These are phyloP conservation scores for Cryomyces antarcticus DNA, from an alignment of 495 filamentous ascomycete genomes.

Conservation along the genomic window DNA sequence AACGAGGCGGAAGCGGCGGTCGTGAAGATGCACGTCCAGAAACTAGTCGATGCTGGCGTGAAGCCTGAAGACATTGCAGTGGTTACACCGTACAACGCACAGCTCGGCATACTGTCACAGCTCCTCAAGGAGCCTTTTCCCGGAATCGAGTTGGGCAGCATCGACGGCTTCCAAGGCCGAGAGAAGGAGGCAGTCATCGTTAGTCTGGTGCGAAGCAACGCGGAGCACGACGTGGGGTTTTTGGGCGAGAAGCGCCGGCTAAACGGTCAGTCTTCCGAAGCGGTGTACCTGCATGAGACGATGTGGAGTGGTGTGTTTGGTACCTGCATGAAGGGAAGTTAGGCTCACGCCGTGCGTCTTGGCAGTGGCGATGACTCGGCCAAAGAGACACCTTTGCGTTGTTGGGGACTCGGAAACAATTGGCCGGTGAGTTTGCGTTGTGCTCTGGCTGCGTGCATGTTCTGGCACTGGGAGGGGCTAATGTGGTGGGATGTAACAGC, in stretches of 20 bases:
- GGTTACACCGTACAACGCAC: constrained; percentile 90
- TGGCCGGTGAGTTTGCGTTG: constrained; percentile 37
- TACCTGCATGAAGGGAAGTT: not conserved
- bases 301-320: constrained; percentile 1
- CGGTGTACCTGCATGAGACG: constrained; percentile 1
- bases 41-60: constrained; percentile 60
- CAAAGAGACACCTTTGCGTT: constrained; percentile 73
- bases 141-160: constrained; percentile 76
- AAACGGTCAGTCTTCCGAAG: constrained; percentile 43
- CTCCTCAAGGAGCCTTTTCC: constrained; percentile 58
- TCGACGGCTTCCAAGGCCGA: constrained; percentile 91
- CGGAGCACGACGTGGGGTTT: constrained; percentile 75
- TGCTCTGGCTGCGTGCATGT: not conserved
- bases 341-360: not conserved
- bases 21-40: constrained; percentile 51
- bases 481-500: too few relatives aligned
- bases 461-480: too few relatives aligned
- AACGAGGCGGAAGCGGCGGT: constrained; percentile 82
- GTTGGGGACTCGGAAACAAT: constrained; percentile 90
- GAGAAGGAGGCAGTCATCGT: constrained; percentile 95
- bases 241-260: constrained; percentile 78
- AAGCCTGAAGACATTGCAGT: constrained; percentile 69
- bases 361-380: constrained; percentile 83
- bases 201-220: constrained; percentile 75
- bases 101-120: constrained; percentile 49